Evolutionary conservation across 1,284 basidiomycete genomes (phyloP).

Genomic region (Blastosporella zonata): DNA sequence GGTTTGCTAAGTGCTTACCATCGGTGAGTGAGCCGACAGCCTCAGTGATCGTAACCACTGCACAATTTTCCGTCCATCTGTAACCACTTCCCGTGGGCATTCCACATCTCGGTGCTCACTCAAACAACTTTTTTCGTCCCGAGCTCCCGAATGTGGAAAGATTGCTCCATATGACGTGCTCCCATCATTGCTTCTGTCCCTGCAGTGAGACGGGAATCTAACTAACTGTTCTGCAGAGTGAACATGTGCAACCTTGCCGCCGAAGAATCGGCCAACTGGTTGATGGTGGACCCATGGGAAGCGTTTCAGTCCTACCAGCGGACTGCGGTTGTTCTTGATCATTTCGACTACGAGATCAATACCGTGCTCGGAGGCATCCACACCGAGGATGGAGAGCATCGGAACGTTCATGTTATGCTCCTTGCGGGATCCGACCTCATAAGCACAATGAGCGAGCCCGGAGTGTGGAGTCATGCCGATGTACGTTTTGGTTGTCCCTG

Average conservation of each 20-base stretch:
- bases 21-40: conserved; percentile 48
- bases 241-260: conserved; percentile 88
- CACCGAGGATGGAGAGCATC: conserved; percentile 61
- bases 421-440: conserved; percentile 97
- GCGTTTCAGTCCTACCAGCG: conserved; percentile 92
- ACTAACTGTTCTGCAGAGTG: conserved; percentile 47
- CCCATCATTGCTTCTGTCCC: conserved; percentile 8
- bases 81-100: conserved; percentile 7
- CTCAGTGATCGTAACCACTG: conserved; percentile 2
- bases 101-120: neutral
- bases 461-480: conserved; percentile 95
- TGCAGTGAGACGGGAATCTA: conserved; percentile 8
- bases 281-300: conserved; percentile 98
- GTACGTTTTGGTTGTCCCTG: conserved; percentile 41
- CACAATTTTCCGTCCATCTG: conserved; percentile 12
- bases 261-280: conserved; percentile 74
- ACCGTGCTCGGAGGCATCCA: conserved; percentile 70
- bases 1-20: conserved; percentile 80
- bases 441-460: conserved; percentile 97
- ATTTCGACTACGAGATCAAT: conserved; percentile 94
- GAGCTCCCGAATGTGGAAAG: conserved; percentile 24
- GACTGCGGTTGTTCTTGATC: conserved; percentile 94
- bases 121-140: conserved; percentile 14
- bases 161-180: conserved; percentile 16
- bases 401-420: conserved; percentile 81